These are phyloP conservation scores for Mycena amicta DNA, from an alignment of 768 basidiomycete genomes.

Conservation along the genomic window DNA sequence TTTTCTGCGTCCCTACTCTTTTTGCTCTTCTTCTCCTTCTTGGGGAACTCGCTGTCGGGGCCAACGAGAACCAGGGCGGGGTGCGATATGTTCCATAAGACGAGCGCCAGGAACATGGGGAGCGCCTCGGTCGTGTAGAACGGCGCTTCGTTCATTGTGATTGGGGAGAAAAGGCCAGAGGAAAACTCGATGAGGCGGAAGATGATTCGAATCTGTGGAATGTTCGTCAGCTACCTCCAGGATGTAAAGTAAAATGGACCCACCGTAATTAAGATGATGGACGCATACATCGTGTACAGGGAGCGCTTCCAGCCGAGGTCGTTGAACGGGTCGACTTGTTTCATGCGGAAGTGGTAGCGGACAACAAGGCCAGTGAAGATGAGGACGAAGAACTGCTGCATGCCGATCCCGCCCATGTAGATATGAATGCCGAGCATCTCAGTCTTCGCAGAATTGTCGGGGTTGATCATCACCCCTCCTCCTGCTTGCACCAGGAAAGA, in stretches of 20 bases:
- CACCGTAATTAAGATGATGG: constrained; percentile 27
- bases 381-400: constrained; percentile 27
- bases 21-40: constrained; percentile 11
- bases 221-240: not conserved
- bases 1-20: constrained; percentile 3
- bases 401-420: constrained; percentile 30
- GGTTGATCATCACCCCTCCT: constrained; percentile 19
- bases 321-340: not conserved
- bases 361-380: constrained; percentile 22
- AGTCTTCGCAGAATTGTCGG: not conserved
- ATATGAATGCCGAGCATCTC: constrained; percentile 22
- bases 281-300: constrained; percentile 22
- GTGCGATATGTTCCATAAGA: constrained; percentile 22
- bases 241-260: not conserved
- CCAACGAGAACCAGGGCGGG: constrained; percentile 26
- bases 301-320: constrained; percentile 21
- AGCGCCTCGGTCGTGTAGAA: constrained; percentile 28
- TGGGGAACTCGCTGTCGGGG: constrained; percentile 26
- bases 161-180: constrained; percentile 17
- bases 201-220: constrained; percentile 22
- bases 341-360: constrained; percentile 22
- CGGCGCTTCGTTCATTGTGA: constrained; percentile 23
- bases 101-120: constrained; percentile 25
- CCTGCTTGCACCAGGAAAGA: constrained; percentile 25
- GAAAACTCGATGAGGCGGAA: constrained; percentile 29